Evolutionary conservation across 2,329 filamentous ascomycete genomes (phyloP), one percentile per base, ranked within the genome.

Genomic region (Madurella fahalii): DNA sequence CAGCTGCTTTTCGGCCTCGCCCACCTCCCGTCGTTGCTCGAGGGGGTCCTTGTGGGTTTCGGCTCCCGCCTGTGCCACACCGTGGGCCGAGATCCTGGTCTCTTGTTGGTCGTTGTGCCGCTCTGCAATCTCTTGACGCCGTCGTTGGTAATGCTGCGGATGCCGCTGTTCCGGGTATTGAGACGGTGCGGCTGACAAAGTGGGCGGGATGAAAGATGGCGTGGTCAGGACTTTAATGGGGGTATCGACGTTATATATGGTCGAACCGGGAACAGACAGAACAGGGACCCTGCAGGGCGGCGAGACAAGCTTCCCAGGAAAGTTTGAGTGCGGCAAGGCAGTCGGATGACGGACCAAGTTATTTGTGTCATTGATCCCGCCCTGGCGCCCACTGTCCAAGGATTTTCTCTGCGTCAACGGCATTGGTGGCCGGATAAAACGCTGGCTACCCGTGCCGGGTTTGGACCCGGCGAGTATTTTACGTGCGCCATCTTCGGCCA

Each of bases 11-110:
- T 42, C 42, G 44, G 17, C 71, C 18, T 77, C 69, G 58, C 80
- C 75, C 50, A 74, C 73, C 61, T 72, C 75, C 66, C 76, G 77
- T 64, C 79, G 76, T 59, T 80, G 76, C 20, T 74, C 73, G 43
- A 77, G 67, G 43, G 76, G n/a, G n/a, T n/a, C 73, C 56, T 76
- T 74, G 60, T 79, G 72, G 34, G 72, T 76, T 60, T 80, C 77
- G 39, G 70, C 72, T 56, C 78, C 73, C 50, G 74, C 69, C 52
- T 71, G 75, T 52, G 74, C 73, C 44, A 66, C 64, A 58, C 74
- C 72, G 58, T 71, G 67, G 15, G 68, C 70, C 64, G 68, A 68
- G 46, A 61, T 67, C 40, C 68, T 65, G 40, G 62, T 60, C 46
- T 66, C 65, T 48, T 66, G 58, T 31, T 64, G 60, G 39, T 62